Percentiles rank a stretch among this genome's conserved stretches.
phyloP scores from a whole-genome alignment of 331 rosid genomes.

The Pyracantha coccinea region DNA sequence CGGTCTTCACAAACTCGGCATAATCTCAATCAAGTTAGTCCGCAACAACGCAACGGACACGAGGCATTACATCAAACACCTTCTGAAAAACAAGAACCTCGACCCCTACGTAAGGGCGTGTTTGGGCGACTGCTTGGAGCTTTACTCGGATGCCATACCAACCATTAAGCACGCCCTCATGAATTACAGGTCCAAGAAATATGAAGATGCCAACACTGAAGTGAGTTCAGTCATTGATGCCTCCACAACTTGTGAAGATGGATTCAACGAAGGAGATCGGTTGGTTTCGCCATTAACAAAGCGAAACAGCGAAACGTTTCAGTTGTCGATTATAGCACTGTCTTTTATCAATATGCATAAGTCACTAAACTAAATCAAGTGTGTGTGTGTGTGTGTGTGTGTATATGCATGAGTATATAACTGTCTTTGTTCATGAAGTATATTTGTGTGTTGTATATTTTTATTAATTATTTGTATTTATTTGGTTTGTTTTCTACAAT shows the following conservation, averaged over 20 bases:
- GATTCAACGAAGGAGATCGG: conserved; percentile 37
- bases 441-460: background rate
- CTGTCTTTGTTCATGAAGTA: background rate
- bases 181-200: conserved; percentile 38
- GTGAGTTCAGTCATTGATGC: conserved; percentile 51
- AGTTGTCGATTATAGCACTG: conserved; percentile 58
- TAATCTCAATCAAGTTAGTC: conserved; percentile 33
- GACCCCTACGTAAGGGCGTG: conserved; percentile 23
- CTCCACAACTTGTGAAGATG: conserved; percentile 72
- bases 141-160: conserved; percentile 36
- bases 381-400: accelerated
- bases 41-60: conserved; percentile 43
- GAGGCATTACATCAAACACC: conserved; percentile 8
- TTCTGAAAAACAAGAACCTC: conserved; percentile 17
- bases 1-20: conserved; percentile 43
- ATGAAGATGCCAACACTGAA: conserved; percentile 35
- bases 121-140: conserved; percentile 53
- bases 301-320: conserved; percentile 44
- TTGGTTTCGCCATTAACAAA: conserved; percentile 44
- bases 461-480: background rate
- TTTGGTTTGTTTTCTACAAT: background rate
- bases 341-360: conserved; percentile 45
- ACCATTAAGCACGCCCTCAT: conserved; percentile 30
- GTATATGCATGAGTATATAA: too few species aligned
- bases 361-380: background rate